Conservation (phyloP, 495 filamentous ascomycete species). For the Usnea hakonensis region DNA sequence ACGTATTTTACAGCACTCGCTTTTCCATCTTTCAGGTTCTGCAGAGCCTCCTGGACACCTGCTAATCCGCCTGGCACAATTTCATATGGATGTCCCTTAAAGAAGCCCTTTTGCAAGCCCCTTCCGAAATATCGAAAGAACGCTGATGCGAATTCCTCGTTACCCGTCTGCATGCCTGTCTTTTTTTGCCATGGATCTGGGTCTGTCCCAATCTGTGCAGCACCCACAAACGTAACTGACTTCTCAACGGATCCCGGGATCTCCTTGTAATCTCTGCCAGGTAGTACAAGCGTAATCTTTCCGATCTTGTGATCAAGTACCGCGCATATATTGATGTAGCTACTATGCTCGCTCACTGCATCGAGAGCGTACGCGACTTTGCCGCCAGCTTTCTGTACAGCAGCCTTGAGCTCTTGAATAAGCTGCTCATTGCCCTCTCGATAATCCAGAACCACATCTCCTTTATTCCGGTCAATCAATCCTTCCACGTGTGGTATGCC, state of each 20-base stretch:
- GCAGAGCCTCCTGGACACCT: conserved; percentile 47
- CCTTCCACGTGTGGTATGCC: conserved; percentile 48
- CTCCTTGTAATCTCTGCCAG: conserved; percentile 26
- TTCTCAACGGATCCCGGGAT: conserved; percentile 33
- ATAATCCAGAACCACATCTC: conserved; percentile 67
- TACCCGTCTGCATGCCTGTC: conserved; percentile 17
- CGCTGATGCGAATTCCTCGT: conserved; percentile 49
- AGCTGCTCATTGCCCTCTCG: conserved; percentile 51
- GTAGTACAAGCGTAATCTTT: conserved; percentile 49
- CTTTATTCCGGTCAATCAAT: conserved; percentile 54
- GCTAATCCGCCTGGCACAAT: conserved; percentile 51
- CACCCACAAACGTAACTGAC: conserved; percentile 40
- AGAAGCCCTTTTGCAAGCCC: conserved; percentile 50
- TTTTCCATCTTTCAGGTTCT: conserved; percentile 52
- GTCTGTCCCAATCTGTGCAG: conserved; percentile 37
- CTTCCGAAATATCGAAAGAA: conserved; percentile 44
- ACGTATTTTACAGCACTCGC: conserved; percentile 64
- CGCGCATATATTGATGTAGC: conserved; percentile 37
- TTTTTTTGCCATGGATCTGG: conserved; percentile 20
- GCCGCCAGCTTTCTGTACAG: conserved; percentile 27
- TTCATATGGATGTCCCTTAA: conserved; percentile 50
- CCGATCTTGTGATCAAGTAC: conserved; percentile 38
- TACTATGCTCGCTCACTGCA: conserved; percentile 47
- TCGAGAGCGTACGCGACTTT: conserved; percentile 46
- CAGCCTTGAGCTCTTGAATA: conserved; percentile 42